Base-by-base conservation (phyloP, 2,329 filamentous ascomycete genomes). In the Orbilia oligospora region DNA sequence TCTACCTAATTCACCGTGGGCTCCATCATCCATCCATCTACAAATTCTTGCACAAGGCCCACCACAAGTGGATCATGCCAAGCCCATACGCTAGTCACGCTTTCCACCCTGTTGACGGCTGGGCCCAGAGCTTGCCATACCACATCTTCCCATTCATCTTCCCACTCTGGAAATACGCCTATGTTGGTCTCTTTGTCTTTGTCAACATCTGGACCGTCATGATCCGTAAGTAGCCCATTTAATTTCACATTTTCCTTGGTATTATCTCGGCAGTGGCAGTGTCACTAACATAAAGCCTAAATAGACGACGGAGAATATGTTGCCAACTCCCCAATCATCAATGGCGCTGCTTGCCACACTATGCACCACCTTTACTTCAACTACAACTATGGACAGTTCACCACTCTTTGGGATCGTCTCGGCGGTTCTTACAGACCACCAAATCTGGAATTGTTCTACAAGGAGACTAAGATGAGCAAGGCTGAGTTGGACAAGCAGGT, bases 21-120 rank as follows among this genome's bases (percentile, higher is more conserved):
- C 88, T 97, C 79, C 94, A 97, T 86, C 91, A 94, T 85, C 92
- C 92, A 16, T 83, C 85, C 56, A 84, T 96, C 81, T 98, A 98
- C 89, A 97, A 94, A 87, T 87, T 87, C 81, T 88, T 97, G 63
- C 95, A 98, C 89, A 98, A 98, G 89, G 91, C 94, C 81, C 95
- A 98, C 86, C 95, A 98, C 90, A 97, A 97, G 87, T 98, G 95
- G 95, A 97, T 98, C 86, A 97, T 97, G 93, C 95, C 95, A 2
- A 97, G 93, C 2, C 95, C 95, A 0, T 97, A 90, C 84, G 94
- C 95, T 49, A 94, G 91, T 82, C 92, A 97, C 83, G 95, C 95
- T 73, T 98, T 98, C 89, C 94, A 98, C 87, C 94, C 95, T 0
- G 84, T 97, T 66, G 95, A 98, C 83, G 95, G 95, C 83, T 97